Evolutionary conservation across 441 rosid species (phyloP), one percentile per base, ranked within the genome.

Genomic region (Gossypium gossypioides): DNA sequence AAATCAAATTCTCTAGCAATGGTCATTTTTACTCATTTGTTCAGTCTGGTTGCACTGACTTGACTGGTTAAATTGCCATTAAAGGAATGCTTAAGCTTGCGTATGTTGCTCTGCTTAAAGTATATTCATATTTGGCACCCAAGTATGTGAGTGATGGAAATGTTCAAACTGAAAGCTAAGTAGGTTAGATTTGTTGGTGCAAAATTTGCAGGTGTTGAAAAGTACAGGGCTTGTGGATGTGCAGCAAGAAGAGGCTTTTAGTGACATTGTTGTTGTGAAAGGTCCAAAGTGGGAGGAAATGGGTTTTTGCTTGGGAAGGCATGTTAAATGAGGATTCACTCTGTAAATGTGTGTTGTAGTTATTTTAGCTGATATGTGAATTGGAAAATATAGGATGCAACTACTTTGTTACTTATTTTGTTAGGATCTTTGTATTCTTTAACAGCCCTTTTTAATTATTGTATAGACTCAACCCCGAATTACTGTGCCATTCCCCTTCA

Each of bases 131-230:
- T 55, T 10, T 10, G 27, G 10, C 27, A 2, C 29, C 24, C 12
- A 55, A 9, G 46, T 24, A 21, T 21, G 4, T 1, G 60, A 56
- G n/a, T 19, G 18, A 13, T 21, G 3, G 19, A 7, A 42, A 65
- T 65, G 13, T 65, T 65, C 21, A 44, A 65, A 44, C 56, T 22
- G 55, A 65, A 24, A 44, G 9, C 56, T 22, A 44, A 46, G 52
- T 13, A 18, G 27, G 29, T 19, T 24, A 46, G 3, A 50, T 66
- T 66, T 66, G 71, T 24, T 46, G 70, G 18, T 64, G 69, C 32
- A 12, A 64, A 65, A 16, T 71, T 46, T 79, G 82, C 85, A 94
- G 99, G 93, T 88, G 58, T 72, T 94, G 77, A 86, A 87, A 77
- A 83, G 79, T 44, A 83, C 73, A 81, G 93, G 91, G 40, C 81